Evolutionary conservation across 1,139 yeast species (phyloP), one percentile per base, ranked within the genome.

Genomic region (Hyphopichia fennica): DNA sequence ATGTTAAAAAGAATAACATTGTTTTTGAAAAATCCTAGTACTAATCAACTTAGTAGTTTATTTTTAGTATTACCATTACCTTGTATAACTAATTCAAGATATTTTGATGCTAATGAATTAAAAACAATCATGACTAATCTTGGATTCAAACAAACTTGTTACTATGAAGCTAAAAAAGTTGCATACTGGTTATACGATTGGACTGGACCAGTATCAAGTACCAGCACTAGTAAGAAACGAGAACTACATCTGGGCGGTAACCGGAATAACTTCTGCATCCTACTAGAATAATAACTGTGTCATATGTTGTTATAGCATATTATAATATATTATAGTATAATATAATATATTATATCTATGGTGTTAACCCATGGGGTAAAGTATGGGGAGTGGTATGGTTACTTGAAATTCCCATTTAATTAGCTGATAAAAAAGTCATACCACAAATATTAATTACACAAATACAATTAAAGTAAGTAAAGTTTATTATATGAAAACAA

Each of bases 41-140:
- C 54, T 1, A 45, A 48, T 1, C 39, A 50, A 8, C 23, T 55
- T 37, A 57, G 72, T 18, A 61, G 77, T 19, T 62, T 88, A 3
- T 91, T 91, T 57, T 62, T 93, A 14, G 98, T 93, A 2, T 66
- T 91, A 7, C 99, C 99, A 0, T 69, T 87, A 27, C 96, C 98
- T 0, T 93, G 99, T 59, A 70, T 89, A 1, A 60, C 68, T 8
- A 90, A 91, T 58, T 90, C 97, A 1, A 69, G 98, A 31, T 93
- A 91, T 56, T 81, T 84, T 58, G 79, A 80, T 45, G 67, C 73
- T 31, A 60, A 60, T 0, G 60, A 62, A 17, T 63, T 77, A 9
- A 51, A 75, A 33, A 58, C 63, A 1, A 76, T 88, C 15, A 77
- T 85, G 81, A 40, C 46, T 1, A 54, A 68, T 10, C 63, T 89